Conservation (phyloP, 179 eudicot genomes). For the Silene vulgaris region DNA sequence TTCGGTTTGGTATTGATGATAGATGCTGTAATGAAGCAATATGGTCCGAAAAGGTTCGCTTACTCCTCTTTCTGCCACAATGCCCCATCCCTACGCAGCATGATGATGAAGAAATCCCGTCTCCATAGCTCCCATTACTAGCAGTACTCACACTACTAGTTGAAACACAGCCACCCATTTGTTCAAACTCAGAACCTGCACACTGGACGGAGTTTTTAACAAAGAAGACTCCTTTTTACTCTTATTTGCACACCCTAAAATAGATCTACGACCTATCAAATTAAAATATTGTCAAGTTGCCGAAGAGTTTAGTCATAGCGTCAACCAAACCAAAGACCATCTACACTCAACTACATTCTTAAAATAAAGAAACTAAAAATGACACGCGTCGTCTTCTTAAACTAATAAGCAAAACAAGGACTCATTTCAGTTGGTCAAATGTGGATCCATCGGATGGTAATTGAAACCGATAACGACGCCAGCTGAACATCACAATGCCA, state of each 20-base stretch:
- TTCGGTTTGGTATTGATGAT: constrained; percentile 71
- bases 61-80: constrained; percentile 50
- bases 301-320: constrained; percentile 2
- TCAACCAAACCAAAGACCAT: constrained; percentile 22
- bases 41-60: constrained; percentile 65
- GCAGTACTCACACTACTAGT: constrained; percentile 57
- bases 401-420: constrained; percentile 17
- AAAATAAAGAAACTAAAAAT: constrained; percentile 10
- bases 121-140: constrained; percentile 65
- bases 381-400: constrained; percentile 25
- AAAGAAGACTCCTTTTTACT: constrained; percentile 18
- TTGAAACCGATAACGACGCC: constrained; percentile 25
- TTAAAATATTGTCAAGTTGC: constrained; percentile 4
- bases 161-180: constrained; percentile 86
- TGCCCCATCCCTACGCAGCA: constrained; percentile 43
- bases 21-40: constrained; percentile 53
- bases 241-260: constrained; percentile 11
- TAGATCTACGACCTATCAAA: constrained; percentile 9
- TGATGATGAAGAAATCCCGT: constrained; percentile 41
- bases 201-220: constrained; percentile 29
- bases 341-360: constrained; percentile 16
- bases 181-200: constrained; percentile 35
- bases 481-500: constrained; percentile 28
- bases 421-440: constrained; percentile 26
- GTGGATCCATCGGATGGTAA: constrained; percentile 26